A percentile compares a stretch with the other conserved stretches of the same genome.
Conservation (phyloP, 2,329 filamentous ascomycete species). For the Trichoderma harzianum region DNA sequence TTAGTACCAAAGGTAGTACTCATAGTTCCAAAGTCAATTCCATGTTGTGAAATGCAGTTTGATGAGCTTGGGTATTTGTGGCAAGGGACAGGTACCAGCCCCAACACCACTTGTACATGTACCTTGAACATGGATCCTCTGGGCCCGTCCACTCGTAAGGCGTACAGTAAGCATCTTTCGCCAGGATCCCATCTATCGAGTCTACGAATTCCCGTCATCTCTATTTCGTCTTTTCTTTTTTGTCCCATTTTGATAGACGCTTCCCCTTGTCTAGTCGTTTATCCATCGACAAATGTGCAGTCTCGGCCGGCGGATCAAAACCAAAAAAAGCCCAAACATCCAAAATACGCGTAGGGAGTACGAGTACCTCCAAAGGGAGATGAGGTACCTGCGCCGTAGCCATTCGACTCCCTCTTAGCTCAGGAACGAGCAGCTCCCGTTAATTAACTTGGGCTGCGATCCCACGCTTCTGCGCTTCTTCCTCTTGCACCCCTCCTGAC, state of each 20-base stretch:
- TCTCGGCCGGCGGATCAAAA: neutral
- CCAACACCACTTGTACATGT: neutral
- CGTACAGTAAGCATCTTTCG: neutral
- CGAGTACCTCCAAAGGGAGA: slow-evolving; percentile 5
- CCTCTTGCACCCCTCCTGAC: slow-evolving; percentile 15
- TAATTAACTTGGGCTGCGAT: slow-evolving; percentile 12
- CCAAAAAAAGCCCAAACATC: neutral
- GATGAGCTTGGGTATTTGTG: neutral
- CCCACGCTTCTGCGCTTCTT: slow-evolving; percentile 8
- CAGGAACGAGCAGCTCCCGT: slow-evolving; percentile 14
- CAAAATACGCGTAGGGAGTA: neutral
- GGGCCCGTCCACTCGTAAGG: neutral
- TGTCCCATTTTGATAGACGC: neutral
- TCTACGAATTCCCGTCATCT: neutral
- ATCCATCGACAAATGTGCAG: neutral
- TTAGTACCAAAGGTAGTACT: neutral
- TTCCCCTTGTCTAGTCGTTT: neutral
- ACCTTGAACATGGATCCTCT: neutral
- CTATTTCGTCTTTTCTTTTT: neutral
- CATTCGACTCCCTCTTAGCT: slow-evolving; percentile 9
- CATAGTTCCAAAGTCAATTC: neutral
- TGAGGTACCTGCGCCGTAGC: slow-evolving; percentile 6
- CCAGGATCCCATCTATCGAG: neutral
- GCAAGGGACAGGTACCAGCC: neutral
- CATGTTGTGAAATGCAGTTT: neutral